Base-by-base conservation (phyloP, 2,329 filamentous ascomycete species). In the Sphaerulina populicola region DNA sequence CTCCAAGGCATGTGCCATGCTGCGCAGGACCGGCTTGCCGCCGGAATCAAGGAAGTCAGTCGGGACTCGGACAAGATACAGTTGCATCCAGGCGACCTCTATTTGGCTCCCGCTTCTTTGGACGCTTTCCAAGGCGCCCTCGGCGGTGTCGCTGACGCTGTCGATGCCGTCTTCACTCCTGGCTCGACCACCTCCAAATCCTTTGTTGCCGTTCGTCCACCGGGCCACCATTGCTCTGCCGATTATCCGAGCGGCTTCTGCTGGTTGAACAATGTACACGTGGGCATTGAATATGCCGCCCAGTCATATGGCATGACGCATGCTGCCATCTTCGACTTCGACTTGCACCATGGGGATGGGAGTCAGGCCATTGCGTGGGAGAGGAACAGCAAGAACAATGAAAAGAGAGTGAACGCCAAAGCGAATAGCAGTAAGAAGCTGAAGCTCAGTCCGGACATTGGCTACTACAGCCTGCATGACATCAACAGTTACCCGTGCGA, bases 401-500 rank as follows among this genome's bases (percentile, higher is more conserved):
- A 56, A 33, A 61, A 66, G 50, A 61, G 63, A n/a, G 23, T 59
- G n/a, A 57, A 56, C 39, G 61, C 56, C 8, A 66, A 63, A 44
- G 56, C 60, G 3, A 62, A 61, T 43, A 62, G 50, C 44, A 66
- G n/a, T n/a, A n/a, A n/a, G n/a, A n/a, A 65, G 47, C 29, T 60
- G 38, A 64, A 61, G 47, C 51, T 66, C 11, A 56, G 52, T 12
- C 64, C 64, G 3, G 64, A 67, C 0, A 93, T 97, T 61, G 93
- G 90, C 8, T 98, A 98, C 66, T 97, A 95, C 69, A 96, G 90
- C 67, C 69, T 98, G 39, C 93, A 98, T 67, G 93, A 98, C 64
- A 96, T 98, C 72, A 97, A 98, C 69, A 97, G 91, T 0, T 98
- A 94, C 64, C 93, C 94, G 0, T 98, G 93, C 66, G 93, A 98